phyloP scores from a whole-genome alignment of 331 rosid species.

The Phaseolus coccineus region DNA sequence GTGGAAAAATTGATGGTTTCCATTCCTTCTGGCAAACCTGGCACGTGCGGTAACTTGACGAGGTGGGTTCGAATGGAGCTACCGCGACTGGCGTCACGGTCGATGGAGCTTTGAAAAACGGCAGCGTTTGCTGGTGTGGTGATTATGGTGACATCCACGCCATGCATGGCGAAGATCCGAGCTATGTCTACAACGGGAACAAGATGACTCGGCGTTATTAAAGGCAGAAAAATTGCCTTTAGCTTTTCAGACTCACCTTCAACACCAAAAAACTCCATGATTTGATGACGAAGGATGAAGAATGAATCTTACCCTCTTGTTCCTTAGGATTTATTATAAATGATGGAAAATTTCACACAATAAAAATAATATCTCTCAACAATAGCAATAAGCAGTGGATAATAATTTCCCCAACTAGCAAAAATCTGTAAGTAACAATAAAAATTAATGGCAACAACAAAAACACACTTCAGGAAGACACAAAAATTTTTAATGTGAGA shows the following conservation, averaged over 20 bases:
- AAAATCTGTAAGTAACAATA: too few species aligned
- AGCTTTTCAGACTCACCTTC: neutral
- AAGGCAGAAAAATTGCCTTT: constrained; percentile 46
- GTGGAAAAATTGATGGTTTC: constrained; percentile 21
- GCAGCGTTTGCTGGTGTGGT: constrained; percentile 47
- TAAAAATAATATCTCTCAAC: too few species aligned
- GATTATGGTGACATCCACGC: constrained; percentile 40
- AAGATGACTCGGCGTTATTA: constrained; percentile 42
- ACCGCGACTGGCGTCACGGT: constrained; percentile 7
- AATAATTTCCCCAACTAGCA: too few species aligned
- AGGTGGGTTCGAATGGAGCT: constrained; percentile 2
- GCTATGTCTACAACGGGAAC: constrained; percentile 49
- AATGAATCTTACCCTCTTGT: neutral
- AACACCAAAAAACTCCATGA: neutral
- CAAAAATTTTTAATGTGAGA: too few species aligned
- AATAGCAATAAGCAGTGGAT: too few species aligned
- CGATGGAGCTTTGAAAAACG: constrained; percentile 40
- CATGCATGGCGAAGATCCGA: constrained; percentile 46
- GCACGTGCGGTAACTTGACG: constrained; percentile 39
- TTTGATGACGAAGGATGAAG: neutral
- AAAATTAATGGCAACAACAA: too few species aligned
- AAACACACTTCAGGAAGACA: too few species aligned
- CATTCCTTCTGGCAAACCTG: constrained; percentile 37
- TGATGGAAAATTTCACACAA: too few species aligned
- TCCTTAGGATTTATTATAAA: too few species aligned